Evolutionary conservation across 768 basidiomycete genomes (phyloP), one percentile per base, ranked within the genome.

Genomic region (Sarcodon sp.): DNA sequence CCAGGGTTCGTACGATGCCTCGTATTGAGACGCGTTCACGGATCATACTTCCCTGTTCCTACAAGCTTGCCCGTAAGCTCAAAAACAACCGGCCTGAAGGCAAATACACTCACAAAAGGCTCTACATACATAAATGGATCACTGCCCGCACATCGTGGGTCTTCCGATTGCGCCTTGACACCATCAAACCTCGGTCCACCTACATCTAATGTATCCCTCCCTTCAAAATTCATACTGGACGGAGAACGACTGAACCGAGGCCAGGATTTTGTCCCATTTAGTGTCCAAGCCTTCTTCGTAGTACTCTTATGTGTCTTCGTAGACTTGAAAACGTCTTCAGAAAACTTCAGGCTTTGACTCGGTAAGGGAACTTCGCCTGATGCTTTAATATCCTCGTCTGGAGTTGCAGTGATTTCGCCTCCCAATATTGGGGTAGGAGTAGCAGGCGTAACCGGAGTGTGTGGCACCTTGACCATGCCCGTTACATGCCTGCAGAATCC

Each of bases 11-110:
- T n/a, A 90, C 68, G n/a, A 81, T 62, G 6, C 96, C 96, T 8
- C 72, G 73, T 1, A 80, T 86, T 1, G 85, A 83, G 27, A 98
- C 79, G 15, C 96, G 76, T 64, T 98, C 94, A 34, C 94, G 78
- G 47, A 98, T 87, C 81, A 98, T 96, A 35, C 71, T 67, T 45
- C 73, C 73, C 50, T 55, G 44, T 61, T 62, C 68, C 70, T 72
- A 11, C 54, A 53, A 15, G 50, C 70, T 75, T 52, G 32, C 47
- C 36, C 44, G 21, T 32, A 4, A 43, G n/a, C 41, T 6, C 16
- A 5, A 3, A 35, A 27, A 38, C 9, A 7, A 54, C 6, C 11
- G n/a, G 6, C 31, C 33, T 18, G 11, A 43, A 34, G 34, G 9
- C n/a, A 13, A 49, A 35, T 27, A 47, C 3, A 59, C 68, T 48